Percentiles rank a stretch among this genome's conserved stretches.
These are phyloP conservation scores for Fusarium piperis DNA, from an alignment of 2,329 filamentous ascomycete genomes.

Conservation along the genomic window DNA sequence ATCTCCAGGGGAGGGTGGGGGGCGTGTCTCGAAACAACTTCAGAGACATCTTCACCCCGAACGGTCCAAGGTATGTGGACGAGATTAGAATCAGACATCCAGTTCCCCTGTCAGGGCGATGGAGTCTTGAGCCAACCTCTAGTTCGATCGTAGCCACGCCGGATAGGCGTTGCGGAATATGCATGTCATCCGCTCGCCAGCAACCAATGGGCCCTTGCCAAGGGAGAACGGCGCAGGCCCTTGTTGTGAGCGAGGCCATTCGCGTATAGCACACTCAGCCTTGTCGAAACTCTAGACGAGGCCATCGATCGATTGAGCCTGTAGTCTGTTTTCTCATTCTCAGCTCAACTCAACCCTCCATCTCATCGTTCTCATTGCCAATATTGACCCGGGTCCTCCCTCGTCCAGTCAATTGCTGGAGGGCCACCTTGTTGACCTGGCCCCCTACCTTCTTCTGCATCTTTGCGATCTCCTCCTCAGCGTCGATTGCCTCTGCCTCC, in stretches of 20 bases:
- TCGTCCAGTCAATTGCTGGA: slow-evolving; percentile 86
- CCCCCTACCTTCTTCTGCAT: slow-evolving; percentile 96
- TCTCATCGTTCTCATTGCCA: slow-evolving; percentile 73
- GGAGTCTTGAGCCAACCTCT: slow-evolving; percentile 43
- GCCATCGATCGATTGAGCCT: slow-evolving; percentile 26
- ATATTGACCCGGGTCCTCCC: slow-evolving; percentile 91
- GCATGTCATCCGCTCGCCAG: slow-evolving; percentile 28
- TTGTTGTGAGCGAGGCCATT: slow-evolving; percentile 19
- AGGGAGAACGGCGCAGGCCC: slow-evolving; percentile 36
- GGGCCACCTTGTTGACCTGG: slow-evolving; percentile 88
- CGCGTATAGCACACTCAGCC: slow-evolving; percentile 37
- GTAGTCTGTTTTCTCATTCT: slow-evolving; percentile 30
- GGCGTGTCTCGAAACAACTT: slow-evolving; percentile 33
- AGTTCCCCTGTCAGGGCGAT: slow-evolving; percentile 36
- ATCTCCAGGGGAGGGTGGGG: slow-evolving; percentile 38
- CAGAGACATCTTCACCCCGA: slow-evolving; percentile 36
- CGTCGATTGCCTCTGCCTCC: slow-evolving; percentile 85
- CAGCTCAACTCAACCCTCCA: slow-evolving; percentile 44
- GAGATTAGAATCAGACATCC: slow-evolving; percentile 54
- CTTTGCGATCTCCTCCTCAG: slow-evolving; percentile 94
- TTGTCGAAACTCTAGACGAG: slow-evolving; percentile 26
- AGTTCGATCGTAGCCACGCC: slow-evolving; percentile 29
- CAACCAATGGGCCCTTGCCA: slow-evolving; percentile 38
- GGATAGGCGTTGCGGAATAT: slow-evolving; percentile 29
- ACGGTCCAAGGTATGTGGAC: slow-evolving; percentile 50